Conservation (phyloP, 805 yeast species). For the Saturnispora kantuleensis region DNA sequence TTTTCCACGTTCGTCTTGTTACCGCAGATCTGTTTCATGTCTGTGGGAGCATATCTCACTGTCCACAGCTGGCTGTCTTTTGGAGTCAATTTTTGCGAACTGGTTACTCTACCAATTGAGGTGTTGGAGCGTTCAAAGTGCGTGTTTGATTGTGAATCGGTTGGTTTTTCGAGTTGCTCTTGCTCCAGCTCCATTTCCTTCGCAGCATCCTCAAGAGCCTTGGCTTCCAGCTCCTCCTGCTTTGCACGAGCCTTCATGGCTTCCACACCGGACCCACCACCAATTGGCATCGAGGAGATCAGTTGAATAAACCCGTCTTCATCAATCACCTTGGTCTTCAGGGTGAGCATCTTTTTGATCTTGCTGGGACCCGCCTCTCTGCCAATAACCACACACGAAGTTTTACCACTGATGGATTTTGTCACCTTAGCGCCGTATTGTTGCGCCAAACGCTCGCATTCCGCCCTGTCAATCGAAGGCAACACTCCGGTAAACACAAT, state of each 20-base stretch:
- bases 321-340: conserved; percentile 69
- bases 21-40: conserved; percentile 75
- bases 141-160: background rate
- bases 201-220: conserved; percentile 30
- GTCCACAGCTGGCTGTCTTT: conserved; percentile 65
- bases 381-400: conserved; percentile 84
- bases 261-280: conserved; percentile 77
- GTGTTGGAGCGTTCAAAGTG: background rate
- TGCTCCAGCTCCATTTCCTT: conserved; percentile 16
- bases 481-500: conserved; percentile 89
- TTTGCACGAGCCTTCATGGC: conserved; percentile 69
- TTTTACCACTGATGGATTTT: conserved; percentile 73
- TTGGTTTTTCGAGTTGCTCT: conserved; percentile 17
- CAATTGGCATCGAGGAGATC: conserved; percentile 72
- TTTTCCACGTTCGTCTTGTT: conserved; percentile 66
- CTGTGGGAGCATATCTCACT: conserved; percentile 79
- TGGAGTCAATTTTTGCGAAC: conserved; percentile 20
- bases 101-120: background rate
- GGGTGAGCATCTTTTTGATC: conserved; percentile 64
- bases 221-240: conserved; percentile 57
- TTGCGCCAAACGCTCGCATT: conserved; percentile 67
- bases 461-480: conserved; percentile 69
- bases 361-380: conserved; percentile 97
- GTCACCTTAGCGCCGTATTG: conserved; percentile 88
- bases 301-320: conserved; percentile 80